Conservation (phyloP, 2,329 filamentous ascomycete species). For the Colletotrichum neosansevieriae region DNA sequence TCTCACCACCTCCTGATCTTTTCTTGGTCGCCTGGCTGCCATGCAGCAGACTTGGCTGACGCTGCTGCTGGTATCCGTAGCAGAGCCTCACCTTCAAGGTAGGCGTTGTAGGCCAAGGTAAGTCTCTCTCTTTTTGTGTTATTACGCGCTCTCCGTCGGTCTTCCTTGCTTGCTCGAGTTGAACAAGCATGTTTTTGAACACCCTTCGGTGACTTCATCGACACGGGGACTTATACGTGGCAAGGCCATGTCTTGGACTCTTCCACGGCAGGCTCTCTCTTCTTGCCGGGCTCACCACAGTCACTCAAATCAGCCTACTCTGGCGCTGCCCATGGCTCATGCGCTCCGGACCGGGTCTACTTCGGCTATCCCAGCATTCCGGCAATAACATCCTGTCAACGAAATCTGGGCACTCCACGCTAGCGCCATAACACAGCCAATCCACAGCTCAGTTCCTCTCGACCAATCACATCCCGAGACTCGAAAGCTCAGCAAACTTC, state of each 20-base stretch:
- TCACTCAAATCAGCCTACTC: conserved; percentile 29
- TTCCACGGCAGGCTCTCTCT: conserved; percentile 16
- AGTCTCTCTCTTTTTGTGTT: conserved; percentile 22
- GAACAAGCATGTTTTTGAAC: conserved; percentile 2
- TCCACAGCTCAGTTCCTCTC: conserved; percentile 31
- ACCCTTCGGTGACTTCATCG: neutral
- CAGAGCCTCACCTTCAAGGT: conserved; percentile 37
- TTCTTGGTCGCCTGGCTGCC: neutral
- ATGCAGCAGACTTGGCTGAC: conserved; percentile 21
- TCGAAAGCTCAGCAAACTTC: conserved; percentile 28
- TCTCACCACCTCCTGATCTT: neutral
- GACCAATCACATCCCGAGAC: conserved; percentile 22
- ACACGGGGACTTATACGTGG: neutral
- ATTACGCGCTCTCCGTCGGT: neutral
- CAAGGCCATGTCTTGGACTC: conserved; percentile 14
- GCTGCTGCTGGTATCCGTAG: conserved; percentile 35
- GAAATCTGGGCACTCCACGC: conserved; percentile 30
- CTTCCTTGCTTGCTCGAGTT: conserved; percentile 8
- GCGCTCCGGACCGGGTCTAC: conserved; percentile 28
- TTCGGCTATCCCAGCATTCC: conserved; percentile 36
- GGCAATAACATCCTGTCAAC: conserved; percentile 36
- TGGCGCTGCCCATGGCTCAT: neutral
- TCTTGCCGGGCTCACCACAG: conserved; percentile 6
- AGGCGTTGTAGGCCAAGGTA: conserved; percentile 31
- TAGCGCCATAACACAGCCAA: conserved; percentile 41